These are phyloP conservation scores for Ceratorhiza oryzae-sativae DNA, from an alignment of 1,284 basidiomycete genomes.

Conservation along the genomic window DNA sequence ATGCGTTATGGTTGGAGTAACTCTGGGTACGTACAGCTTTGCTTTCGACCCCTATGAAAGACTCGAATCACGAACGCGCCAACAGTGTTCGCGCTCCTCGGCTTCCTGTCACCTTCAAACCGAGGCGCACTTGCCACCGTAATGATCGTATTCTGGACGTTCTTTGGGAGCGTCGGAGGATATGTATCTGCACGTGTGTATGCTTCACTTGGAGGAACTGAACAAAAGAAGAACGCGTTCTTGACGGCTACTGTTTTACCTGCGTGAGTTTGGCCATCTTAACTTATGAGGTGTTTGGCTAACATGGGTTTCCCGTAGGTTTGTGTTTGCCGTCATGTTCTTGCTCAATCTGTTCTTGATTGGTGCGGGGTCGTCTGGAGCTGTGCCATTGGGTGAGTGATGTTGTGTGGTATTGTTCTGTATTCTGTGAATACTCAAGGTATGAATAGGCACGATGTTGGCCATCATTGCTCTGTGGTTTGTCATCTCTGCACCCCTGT, in stretches of 20 bases:
- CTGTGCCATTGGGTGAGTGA: conserved; percentile 88
- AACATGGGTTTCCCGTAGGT: conserved; percentile 52
- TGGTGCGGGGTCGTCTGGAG: conserved; percentile 87
- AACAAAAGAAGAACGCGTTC: conserved; percentile 84
- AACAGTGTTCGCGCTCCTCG: conserved; percentile 92
- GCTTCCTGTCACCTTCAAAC: conserved; percentile 97
- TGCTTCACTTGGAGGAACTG: conserved; percentile 79
- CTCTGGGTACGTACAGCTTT: conserved; percentile 64
- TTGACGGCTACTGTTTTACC: conserved; percentile 89
- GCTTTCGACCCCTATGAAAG: background rate
- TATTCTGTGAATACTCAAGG: background rate
- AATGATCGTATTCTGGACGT: conserved; percentile 95
- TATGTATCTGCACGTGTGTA: conserved; percentile 90
- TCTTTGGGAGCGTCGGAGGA: conserved; percentile 92
- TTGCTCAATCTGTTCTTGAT: conserved; percentile 88
- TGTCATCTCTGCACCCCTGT: conserved; percentile 86
- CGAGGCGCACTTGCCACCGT: conserved; percentile 94
- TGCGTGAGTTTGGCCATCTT: conserved; percentile 60
- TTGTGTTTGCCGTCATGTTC: conserved; percentile 84
- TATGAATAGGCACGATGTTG: conserved; percentile 75
- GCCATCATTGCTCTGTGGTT: conserved; percentile 95
- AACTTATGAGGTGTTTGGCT: conserved; percentile 17
- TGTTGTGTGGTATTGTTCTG: conserved; percentile 4
- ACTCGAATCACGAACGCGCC: background rate
- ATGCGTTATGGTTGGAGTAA: conserved; percentile 87